Conservation (phyloP, 2,329 filamentous ascomycete species). For the Scedosporium minutisporum region DNA sequence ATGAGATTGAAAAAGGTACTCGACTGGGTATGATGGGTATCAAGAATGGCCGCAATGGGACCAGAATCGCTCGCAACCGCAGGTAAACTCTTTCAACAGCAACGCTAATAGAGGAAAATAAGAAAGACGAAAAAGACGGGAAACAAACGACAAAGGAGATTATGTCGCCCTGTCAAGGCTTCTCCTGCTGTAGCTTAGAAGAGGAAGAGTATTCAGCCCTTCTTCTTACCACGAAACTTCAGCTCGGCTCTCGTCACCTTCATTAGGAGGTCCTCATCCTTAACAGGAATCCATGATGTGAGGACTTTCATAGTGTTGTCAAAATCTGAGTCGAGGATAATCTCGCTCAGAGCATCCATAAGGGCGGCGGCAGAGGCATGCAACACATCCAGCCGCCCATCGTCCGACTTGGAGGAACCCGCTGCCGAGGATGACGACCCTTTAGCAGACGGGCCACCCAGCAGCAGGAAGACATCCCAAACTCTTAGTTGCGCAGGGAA, state of each 20-base stretch:
- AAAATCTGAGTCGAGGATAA: slow-evolving; percentile 86
- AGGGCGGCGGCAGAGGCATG: slow-evolving; percentile 85
- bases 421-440: slow-evolving; percentile 8
- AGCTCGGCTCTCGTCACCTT: slow-evolving; percentile 80
- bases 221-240: slow-evolving; percentile 50
- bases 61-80: neutral
- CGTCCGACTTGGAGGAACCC: neutral
- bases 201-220: slow-evolving; percentile 18
- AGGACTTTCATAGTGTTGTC: slow-evolving; percentile 97
- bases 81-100: neutral
- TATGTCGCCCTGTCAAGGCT: neutral
- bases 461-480: slow-evolving; percentile 95
- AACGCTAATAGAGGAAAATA: neutral
- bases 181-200: neutral
- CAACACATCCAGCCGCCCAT: slow-evolving; percentile 64
- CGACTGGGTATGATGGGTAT: neutral
- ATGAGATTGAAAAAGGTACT: too few species aligned
- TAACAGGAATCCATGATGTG: slow-evolving; percentile 87
- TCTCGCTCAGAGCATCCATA: slow-evolving; percentile 81
- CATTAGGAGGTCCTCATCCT: slow-evolving; percentile 91
- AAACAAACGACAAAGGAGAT: slow-evolving; percentile 9
- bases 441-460: slow-evolving; percentile 59
- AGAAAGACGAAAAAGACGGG: neutral
- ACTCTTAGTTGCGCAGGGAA: slow-evolving; percentile 90
- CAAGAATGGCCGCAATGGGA: neutral